phyloP scores from a whole-genome alignment of 192 early-diverging fungal species.

The Dimargaris verticillata region DNA sequence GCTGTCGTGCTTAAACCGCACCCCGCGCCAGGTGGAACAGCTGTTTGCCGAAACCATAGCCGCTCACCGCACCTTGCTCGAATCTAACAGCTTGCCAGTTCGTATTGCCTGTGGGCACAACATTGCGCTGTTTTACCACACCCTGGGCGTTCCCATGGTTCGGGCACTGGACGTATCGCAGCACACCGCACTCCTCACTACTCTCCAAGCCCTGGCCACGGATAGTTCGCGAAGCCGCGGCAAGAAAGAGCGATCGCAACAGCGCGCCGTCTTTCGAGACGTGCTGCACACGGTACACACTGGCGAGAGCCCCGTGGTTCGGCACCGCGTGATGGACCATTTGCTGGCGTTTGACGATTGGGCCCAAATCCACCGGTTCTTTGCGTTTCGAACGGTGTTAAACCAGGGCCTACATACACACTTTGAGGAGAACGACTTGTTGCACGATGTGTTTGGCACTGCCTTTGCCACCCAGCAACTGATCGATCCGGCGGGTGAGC shows the following conservation, averaged over 20 bases:
- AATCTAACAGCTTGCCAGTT: slow-evolving; percentile 32
- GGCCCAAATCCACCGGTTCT: slow-evolving; percentile 8
- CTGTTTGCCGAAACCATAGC: not conserved
- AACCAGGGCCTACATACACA: slow-evolving; percentile 1
- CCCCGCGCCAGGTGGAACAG: slow-evolving; percentile 1
- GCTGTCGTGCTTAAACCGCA: not conserved
- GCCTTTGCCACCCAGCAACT: not conserved
- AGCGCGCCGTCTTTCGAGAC: slow-evolving; percentile 39
- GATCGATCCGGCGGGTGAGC: not conserved
- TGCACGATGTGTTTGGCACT: slow-evolving; percentile 6
- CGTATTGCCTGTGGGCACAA: slow-evolving; percentile 41
- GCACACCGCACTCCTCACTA: slow-evolving; percentile 17
- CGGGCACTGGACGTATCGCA: not conserved
- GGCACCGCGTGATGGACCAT: too few species aligned
- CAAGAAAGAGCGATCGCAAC: slow-evolving; percentile 36
- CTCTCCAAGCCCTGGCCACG: slow-evolving; percentile 28
- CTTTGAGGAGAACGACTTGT: slow-evolving; percentile 3
- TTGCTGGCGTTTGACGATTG: slow-evolving; percentile 8
- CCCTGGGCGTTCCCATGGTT: not conserved
- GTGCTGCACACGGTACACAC: slow-evolving; percentile 39
- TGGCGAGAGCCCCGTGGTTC: slow-evolving; percentile 21
- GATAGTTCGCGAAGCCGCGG: slow-evolving; percentile 31
- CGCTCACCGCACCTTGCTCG: slow-evolving; percentile 24
- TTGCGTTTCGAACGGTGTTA: slow-evolving; percentile 5
- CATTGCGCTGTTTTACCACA: slow-evolving; percentile 45